Percentiles rank a stretch among this genome's conserved stretches.
phyloP scores from a whole-genome alignment of 164 flowering plant genomes.

The Annona cherimola region DNA sequence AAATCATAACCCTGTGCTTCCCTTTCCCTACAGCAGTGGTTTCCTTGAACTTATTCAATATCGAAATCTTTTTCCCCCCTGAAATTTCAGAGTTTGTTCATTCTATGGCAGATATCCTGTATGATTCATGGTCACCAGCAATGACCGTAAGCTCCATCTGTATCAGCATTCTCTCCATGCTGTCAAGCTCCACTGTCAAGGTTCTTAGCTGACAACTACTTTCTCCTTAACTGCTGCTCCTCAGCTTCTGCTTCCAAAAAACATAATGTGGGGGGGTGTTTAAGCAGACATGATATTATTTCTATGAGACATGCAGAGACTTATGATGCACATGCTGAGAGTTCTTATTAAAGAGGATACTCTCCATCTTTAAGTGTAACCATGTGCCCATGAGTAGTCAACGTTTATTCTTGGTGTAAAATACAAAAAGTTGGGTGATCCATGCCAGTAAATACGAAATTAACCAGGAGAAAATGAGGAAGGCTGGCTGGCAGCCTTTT shows the following conservation, averaged over 20 bases:
- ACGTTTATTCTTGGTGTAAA: too few relatives aligned
- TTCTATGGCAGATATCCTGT: constrained; percentile 59
- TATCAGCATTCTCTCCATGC: constrained; percentile 96
- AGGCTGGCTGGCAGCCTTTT: too few relatives aligned
- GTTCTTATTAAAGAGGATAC: too few relatives aligned
- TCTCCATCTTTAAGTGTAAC: too few relatives aligned
- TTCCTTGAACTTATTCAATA: background rate
- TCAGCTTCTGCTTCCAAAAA: background rate
- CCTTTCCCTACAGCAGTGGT: background rate
- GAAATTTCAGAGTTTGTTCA: background rate
- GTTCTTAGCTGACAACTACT: constrained; percentile 21
- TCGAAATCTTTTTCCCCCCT: background rate
- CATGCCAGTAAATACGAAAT: too few relatives aligned
- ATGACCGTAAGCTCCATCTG: constrained; percentile 97
- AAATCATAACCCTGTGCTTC: background rate
- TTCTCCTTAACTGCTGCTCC: background rate
- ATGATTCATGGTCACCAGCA: constrained; percentile 98
- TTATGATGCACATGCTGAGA: too few relatives aligned
- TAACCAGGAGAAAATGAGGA: too few relatives aligned
- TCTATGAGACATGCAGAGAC: too few relatives aligned
- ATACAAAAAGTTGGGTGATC: too few relatives aligned
- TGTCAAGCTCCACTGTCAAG: constrained; percentile 87
- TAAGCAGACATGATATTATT: background rate
- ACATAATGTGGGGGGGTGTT: background rate
- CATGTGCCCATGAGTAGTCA: too few relatives aligned